Base-by-base conservation (phyloP, 257 asterid species). In the Apocynum venetum region DNA sequence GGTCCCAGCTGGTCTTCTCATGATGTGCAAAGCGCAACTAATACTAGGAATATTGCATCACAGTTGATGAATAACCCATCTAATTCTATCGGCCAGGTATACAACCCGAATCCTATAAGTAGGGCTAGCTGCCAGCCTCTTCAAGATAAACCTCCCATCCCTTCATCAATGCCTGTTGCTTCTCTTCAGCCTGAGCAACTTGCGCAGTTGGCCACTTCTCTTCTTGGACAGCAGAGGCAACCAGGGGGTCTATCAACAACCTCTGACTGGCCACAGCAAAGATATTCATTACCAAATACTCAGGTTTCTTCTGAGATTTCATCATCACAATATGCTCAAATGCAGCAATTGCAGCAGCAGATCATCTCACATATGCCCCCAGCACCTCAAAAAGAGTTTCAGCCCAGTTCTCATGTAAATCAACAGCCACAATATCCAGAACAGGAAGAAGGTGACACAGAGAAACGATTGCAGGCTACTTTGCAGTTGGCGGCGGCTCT, bases 401-500 rank as follows among this genome's bases (percentile, higher is more conserved):
- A 86, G 71, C 82, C 85, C n/a, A 79, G 79, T 56, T 77, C 86
- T 61, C 84, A 77, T 52, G 76, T 67, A 53, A 88, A 81, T 80
- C 93, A 82, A 81, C 90, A 77, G 81, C 76, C 56, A 56, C 92
- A 79, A 65, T 76, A 35, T 76, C 71, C 85, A 4, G 91, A 78
- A 49, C 90, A 92, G 48, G 96, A 87, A 35, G 93, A 87, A 59
- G 85, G 90, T 0, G 97, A 91, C 70, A 93, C 98, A 4, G 96
- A 92, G 88, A 87, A 85, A 79, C 91, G 97, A 20, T 80, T 94
- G 89, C 95, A 94, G 83, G 95, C 97, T 38, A 94, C 98, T 8
- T 85, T 94, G 88, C 93, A 92, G 86, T 85, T 92, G 63, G 98
- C 97, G 1, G 96, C 98, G 0, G 91, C 91, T 77, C 97, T 94